Evolutionary conservation across 1,284 basidiomycete species (phyloP).

Genomic region (Puccinia hordei): DNA sequence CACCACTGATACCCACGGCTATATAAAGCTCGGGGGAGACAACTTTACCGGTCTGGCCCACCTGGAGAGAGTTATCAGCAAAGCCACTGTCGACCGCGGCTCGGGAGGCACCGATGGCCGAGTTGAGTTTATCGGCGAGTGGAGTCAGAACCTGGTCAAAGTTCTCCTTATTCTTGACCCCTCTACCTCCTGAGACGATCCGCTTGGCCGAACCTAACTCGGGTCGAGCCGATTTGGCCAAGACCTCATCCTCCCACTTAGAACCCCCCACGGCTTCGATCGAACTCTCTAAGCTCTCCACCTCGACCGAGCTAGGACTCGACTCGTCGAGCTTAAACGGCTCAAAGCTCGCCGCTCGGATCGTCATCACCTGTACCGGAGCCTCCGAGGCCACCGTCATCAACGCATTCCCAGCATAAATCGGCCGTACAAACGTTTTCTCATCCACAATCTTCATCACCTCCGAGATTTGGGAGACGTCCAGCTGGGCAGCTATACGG

Average conservation of each 20-base stretch:
- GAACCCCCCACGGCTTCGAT: conserved; percentile 22
- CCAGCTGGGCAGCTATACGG: conserved; percentile 80
- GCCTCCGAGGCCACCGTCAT: conserved; percentile 82
- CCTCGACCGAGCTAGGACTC: conserved; percentile 66
- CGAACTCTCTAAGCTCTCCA: conserved; percentile 65
- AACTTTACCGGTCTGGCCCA: conserved; percentile 95
- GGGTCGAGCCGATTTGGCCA: conserved; percentile 89
- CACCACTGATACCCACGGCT: conserved; percentile 94
- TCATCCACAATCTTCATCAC: conserved; percentile 80
- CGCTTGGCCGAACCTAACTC: conserved; percentile 84
- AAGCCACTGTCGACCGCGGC: conserved; percentile 98
- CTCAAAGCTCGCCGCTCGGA: conserved; percentile 89
- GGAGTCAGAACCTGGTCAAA: conserved; percentile 87
- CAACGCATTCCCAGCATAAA: conserved; percentile 98
- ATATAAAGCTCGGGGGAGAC: conserved; percentile 85
- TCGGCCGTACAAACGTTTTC: conserved; percentile 84
- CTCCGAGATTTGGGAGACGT: conserved; percentile 77
- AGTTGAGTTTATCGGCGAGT: conserved; percentile 86
- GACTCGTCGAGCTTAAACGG: conserved; percentile 22
- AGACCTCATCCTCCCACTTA: conserved; percentile 66
- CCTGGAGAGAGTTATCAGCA: conserved; percentile 96
- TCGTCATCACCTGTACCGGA: conserved; percentile 89
- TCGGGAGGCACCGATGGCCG: conserved; percentile 93
- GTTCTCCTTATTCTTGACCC: conserved; percentile 90
- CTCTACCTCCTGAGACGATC: conserved; percentile 92